A percentile compares a stretch with the other conserved stretches of the same genome.
These are phyloP conservation scores for Xylaria grammica DNA, from an alignment of 495 filamentous ascomycete genomes.

Conservation along the genomic window DNA sequence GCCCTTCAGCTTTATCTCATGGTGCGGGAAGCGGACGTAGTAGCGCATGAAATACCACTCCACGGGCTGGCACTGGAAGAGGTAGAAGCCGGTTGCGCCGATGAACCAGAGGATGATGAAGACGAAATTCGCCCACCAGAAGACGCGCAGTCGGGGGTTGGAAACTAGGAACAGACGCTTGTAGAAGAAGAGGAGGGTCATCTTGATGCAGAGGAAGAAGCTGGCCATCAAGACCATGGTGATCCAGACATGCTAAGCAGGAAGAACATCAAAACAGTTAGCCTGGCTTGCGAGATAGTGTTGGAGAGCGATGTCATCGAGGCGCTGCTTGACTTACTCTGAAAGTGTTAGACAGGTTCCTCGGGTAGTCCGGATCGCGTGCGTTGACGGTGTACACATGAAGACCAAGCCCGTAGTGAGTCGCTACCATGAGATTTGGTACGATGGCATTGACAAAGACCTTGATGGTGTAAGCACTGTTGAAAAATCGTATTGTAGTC, in stretches of 20 bases:
- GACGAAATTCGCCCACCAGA: constrained; percentile 41
- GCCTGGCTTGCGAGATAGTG: not conserved
- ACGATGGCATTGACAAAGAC: constrained; percentile 34
- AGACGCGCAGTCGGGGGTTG: constrained; percentile 33
- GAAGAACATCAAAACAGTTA: not conserved
- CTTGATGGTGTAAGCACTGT: constrained; percentile 4
- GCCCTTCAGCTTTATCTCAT: constrained; percentile 24
- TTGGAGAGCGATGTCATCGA: not conserved
- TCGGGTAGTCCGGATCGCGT: constrained; percentile 32
- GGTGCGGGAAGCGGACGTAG: constrained; percentile 26
- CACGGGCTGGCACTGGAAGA: constrained; percentile 40
- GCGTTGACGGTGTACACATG: constrained; percentile 32
- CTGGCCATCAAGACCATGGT: constrained; percentile 34
- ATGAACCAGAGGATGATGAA: constrained; percentile 41
- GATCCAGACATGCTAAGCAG: constrained; percentile 33
- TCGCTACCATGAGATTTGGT: constrained; percentile 34
- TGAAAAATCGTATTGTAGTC: not conserved
- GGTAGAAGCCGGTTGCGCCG: constrained; percentile 35
- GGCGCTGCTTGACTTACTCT: constrained; percentile 21
- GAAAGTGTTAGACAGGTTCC: constrained; percentile 32
- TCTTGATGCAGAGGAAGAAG: constrained; percentile 36
- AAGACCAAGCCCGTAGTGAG: constrained; percentile 39
- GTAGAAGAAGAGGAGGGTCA: constrained; percentile 42
- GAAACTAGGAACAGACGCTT: constrained; percentile 35
- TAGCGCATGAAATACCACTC: constrained; percentile 39